Evolutionary conservation across 768 basidiomycete genomes (phyloP).

Genomic region (Lactifluus rugatus): DNA sequence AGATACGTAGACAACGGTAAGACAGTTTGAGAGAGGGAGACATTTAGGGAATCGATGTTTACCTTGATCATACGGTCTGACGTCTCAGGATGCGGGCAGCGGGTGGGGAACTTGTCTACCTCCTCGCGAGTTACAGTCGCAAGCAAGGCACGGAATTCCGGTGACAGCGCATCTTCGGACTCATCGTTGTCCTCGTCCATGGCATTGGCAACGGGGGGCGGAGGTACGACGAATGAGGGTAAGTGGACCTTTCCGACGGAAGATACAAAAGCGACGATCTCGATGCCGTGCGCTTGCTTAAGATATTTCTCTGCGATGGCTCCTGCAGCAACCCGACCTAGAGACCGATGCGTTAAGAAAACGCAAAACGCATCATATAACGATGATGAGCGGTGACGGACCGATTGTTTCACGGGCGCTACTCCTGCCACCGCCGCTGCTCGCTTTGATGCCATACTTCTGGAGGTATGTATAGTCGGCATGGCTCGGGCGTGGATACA

Average conservation of each 20-base stretch:
- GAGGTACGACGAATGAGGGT: slow-evolving; percentile 40
- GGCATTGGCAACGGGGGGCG: slow-evolving; percentile 31
- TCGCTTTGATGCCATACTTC: slow-evolving; percentile 96
- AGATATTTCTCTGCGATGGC: slow-evolving; percentile 97
- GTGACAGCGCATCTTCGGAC: slow-evolving; percentile 63
- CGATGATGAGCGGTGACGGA: slow-evolving; percentile 26
- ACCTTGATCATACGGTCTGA: slow-evolving; percentile 84
- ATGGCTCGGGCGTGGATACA: slow-evolving; percentile 94
- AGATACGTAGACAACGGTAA: not conserved
- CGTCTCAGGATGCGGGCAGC: slow-evolving; percentile 87
- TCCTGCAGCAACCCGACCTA: slow-evolving; percentile 93
- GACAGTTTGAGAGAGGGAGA: not conserved
- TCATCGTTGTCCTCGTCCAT: slow-evolving; percentile 52
- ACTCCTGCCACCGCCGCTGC: slow-evolving; percentile 90
- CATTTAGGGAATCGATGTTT: not conserved
- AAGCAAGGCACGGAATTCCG: slow-evolving; percentile 76
- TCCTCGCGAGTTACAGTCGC: slow-evolving; percentile 72
- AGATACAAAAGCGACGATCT: slow-evolving; percentile 95
- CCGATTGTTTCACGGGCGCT: slow-evolving; percentile 97
- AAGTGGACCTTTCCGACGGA: slow-evolving; percentile 91
- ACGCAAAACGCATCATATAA: not conserved
- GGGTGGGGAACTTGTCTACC: slow-evolving; percentile 77
- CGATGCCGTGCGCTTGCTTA: slow-evolving; percentile 74
- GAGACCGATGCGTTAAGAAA: not conserved
- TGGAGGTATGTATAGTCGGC: slow-evolving; percentile 97